These are phyloP conservation scores for Ceratocystis harringtonii DNA, from an alignment of 2,329 filamentous ascomycete species.

Conservation along the genomic window DNA sequence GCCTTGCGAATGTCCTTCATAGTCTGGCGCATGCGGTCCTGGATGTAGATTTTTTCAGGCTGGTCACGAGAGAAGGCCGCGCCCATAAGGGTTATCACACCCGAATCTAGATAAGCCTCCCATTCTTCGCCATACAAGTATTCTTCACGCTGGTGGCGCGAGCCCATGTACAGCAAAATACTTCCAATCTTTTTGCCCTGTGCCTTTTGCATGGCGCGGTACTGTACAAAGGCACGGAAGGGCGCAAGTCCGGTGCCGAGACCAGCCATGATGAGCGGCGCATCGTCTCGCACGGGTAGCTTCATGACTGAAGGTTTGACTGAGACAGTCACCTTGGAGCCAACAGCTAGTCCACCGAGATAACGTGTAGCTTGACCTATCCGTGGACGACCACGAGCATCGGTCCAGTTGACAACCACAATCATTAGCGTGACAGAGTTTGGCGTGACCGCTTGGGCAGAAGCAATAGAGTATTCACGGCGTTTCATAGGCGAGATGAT, in stretches of 20 bases:
- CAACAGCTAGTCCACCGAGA: constrained; percentile 60
- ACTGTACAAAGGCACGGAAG: constrained; percentile 98
- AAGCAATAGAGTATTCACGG: constrained; percentile 97
- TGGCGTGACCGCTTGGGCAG: constrained; percentile 85
- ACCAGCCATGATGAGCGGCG: constrained; percentile 96
- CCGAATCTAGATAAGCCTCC: constrained; percentile 93
- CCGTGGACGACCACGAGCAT: constrained; percentile 71
- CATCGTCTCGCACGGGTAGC: constrained; percentile 71
- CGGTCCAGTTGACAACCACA: constrained; percentile 92
- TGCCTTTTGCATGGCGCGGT: constrained; percentile 95
- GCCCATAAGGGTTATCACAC: constrained; percentile 86
- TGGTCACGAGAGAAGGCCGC: constrained; percentile 94
- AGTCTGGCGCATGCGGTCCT: constrained; percentile 90
- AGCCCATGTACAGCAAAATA: constrained; percentile 91
- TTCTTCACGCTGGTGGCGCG: constrained; percentile 92
- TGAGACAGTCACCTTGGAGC: constrained; percentile 70
- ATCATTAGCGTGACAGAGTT: constrained; percentile 88
- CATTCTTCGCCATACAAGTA: constrained; percentile 98
- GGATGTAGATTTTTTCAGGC: constrained; percentile 97
- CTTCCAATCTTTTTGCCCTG: constrained; percentile 88
- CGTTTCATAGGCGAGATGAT: constrained; percentile 89
- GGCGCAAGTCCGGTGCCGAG: constrained; percentile 94
- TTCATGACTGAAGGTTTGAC: constrained; percentile 99
- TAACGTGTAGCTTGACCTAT: constrained; percentile 90
- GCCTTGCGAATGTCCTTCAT: constrained; percentile 68